phyloP scores from a whole-genome alignment of 1,139 yeast genomes.

The Magnusiomyces suaveolens region DNA sequence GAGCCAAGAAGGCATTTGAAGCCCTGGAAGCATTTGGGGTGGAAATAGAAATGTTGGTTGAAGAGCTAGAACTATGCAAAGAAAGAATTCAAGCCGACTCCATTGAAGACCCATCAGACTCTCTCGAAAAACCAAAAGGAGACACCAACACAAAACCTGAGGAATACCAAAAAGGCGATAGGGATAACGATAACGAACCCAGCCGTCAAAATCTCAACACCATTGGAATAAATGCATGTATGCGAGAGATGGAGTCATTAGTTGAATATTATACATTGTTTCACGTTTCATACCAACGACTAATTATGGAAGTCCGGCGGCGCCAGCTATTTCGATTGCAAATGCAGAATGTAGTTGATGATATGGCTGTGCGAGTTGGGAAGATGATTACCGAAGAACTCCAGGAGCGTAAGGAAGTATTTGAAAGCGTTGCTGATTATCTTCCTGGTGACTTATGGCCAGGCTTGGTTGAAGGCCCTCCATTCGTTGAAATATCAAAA shows the following conservation, averaged over 20 bases:
- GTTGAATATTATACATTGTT: conserved; percentile 43
- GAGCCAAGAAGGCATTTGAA: conserved; percentile 16
- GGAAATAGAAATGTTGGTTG: conserved; percentile 15
- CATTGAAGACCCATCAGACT: neutral
- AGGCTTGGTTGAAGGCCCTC: conserved; percentile 31
- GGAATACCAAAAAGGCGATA: neutral
- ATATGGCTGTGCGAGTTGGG: neutral
- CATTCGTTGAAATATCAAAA: conserved; percentile 12
- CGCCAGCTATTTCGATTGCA: conserved; percentile 10
- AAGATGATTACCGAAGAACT: conserved; percentile 31
- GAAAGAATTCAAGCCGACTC: conserved; percentile 1
- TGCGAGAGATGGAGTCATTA: conserved; percentile 29
- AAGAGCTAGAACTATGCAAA: conserved; percentile 16
- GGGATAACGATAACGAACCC: neutral
- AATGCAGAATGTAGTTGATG: conserved; percentile 4
- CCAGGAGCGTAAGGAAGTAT: conserved; percentile 35
- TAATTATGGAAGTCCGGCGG: conserved; percentile 38
- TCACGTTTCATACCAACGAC: conserved; percentile 39
- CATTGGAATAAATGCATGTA: neutral
- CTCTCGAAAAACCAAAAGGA: neutral
- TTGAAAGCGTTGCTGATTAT: conserved; percentile 40
- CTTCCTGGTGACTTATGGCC: conserved; percentile 48
- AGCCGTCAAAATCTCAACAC: neutral
- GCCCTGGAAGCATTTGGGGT: conserved; percentile 24
- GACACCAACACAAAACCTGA: neutral